Evolutionary conservation across 345 rosid genomes (phyloP), one percentile per base, ranked within the genome.

Genomic region (Sisymbrium altissimum): DNA sequence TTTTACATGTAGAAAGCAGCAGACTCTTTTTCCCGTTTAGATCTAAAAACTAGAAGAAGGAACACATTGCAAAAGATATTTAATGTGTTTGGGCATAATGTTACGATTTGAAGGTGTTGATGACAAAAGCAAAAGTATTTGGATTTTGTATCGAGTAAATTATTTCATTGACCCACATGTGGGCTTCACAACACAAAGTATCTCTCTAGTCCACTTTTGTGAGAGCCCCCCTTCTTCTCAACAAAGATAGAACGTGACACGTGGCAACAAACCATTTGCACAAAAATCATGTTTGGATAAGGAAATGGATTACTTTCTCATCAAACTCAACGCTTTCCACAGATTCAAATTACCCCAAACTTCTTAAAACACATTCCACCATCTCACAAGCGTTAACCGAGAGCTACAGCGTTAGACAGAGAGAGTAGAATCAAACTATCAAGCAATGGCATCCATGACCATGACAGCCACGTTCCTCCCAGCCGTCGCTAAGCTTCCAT

Each of bases 391-490:
- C 65, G 4, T 18, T 55, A 4, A 15, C 66, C 19, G 9, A 70
- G 40, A 70, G 44, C 56, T 17, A 49, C n/a, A n/a, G n/a, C n/a
- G 10, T 50, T 8, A 44, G 29, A 38, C 4, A 36, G 32, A 60
- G 27, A 41, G 23, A 55, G 55, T 27, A n/a, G 40, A 21, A 46
- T 76, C 39, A 59, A 32, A 59, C 44, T 48, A 57, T 39, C 38
- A 60, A 66, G 61, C 74, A 72, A 82, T 78, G 90, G 85, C 87
- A 52, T 84, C 90, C 1, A 71, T 76, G 84, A 79, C 85, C 61
- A 80, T 86, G 87, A 63, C 86, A 8, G 73, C 88, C 63, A 75
- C 85, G 9, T 77, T 75, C 71, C 71, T 86, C 70, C 84, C 81
- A 3, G 52, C 73, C 70, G 35, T 72, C 8, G 62, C 81, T 27